Conservation (phyloP, 2,329 filamentous ascomycete species). For the Magnaporthales sp. region DNA sequence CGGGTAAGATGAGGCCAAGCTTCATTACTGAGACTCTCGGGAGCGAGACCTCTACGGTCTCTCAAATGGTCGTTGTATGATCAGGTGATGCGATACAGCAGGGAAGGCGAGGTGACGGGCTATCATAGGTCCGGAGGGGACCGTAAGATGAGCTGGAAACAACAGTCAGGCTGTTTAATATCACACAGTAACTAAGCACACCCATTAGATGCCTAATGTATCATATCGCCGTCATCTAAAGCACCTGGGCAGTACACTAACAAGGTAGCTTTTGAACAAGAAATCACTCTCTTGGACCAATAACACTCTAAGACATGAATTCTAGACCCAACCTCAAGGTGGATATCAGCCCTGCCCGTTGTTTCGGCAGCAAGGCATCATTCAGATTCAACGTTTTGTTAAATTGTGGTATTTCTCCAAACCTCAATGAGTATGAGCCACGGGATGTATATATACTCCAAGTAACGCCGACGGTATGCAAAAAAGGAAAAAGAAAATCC, state of each 20-base stretch:
- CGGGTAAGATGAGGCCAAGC: background rate
- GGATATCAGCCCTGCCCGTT: background rate
- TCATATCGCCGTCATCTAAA: background rate
- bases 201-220: background rate
- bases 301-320: too few relatives aligned
- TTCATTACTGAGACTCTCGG: too few relatives aligned
- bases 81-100: background rate
- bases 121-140: background rate
- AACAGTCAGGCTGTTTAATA: background rate
- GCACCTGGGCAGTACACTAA: background rate
- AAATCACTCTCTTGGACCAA: background rate
- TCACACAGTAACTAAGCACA: background rate
- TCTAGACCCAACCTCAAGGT: background rate
- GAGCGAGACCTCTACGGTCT: background rate
- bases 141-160: background rate
- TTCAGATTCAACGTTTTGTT: background rate
- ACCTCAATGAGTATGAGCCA: background rate
- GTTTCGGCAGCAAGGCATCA: background rate
- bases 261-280: background rate
- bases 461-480: constrained; percentile 1
- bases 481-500: background rate
- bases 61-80: background rate
- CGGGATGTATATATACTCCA: background rate
- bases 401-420: background rate
- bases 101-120: too few relatives aligned